Evolutionary conservation across 2,329 filamentous ascomycete genomes (phyloP).

Genomic region (Aspergillus fischeri): DNA sequence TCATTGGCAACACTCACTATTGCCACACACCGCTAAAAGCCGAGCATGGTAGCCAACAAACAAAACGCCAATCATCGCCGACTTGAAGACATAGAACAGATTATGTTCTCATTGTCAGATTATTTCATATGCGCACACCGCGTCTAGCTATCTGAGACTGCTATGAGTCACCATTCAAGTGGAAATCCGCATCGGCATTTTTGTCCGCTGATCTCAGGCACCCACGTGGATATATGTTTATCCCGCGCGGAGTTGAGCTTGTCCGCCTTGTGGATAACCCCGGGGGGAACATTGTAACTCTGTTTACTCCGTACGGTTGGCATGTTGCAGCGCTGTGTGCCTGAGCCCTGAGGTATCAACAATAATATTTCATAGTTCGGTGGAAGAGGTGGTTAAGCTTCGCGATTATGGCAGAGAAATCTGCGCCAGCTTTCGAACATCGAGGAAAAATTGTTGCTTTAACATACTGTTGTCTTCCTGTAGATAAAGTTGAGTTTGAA

Average conservation of each 20-base stretch:
- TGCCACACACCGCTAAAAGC: not conserved
- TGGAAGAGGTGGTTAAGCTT: too few species aligned
- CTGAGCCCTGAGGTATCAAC: not conserved
- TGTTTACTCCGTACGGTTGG: too few species aligned
- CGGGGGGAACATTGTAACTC: too few species aligned
- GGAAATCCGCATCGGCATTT: too few species aligned
- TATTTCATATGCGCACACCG: not conserved
- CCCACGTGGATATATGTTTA: slow-evolving; percentile 13
- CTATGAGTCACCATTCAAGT: not conserved
- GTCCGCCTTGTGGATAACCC: not conserved
- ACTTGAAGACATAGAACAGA: not conserved
- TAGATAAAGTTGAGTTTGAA: too few species aligned
- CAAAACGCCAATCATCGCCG: not conserved
- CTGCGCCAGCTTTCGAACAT: too few species aligned
- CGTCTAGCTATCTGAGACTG: too few species aligned
- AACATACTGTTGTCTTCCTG: not conserved
- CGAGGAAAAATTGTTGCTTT: not conserved
- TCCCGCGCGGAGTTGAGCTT: slow-evolving; percentile 11
- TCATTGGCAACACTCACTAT: not conserved
- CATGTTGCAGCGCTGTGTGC: not conserved
- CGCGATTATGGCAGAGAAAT: too few species aligned
- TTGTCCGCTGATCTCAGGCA: not conserved
- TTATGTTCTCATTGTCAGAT: not conserved
- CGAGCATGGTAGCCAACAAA: not conserved
- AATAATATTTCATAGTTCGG: not conserved